These are phyloP conservation scores for Inga leiocalycina DNA, from an alignment of 306 rosid species.

Conservation along the genomic window DNA sequence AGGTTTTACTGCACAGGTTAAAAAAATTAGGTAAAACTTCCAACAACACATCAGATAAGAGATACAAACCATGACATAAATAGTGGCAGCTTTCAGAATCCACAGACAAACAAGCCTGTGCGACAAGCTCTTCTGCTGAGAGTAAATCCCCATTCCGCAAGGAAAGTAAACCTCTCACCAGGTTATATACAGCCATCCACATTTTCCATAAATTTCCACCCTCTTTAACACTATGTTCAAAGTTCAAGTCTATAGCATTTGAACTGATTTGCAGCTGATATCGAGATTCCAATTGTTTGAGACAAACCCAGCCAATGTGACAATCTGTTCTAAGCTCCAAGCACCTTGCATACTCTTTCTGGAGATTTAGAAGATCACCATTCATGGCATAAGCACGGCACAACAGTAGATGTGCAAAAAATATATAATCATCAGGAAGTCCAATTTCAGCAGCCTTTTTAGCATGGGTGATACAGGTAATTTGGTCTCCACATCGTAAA, in stretches of 20 bases:
- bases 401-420: slow-evolving; percentile 79
- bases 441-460: slow-evolving; percentile 59
- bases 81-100: slow-evolving; percentile 68
- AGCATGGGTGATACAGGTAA: slow-evolving; percentile 65
- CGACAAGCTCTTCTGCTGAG: slow-evolving; percentile 73
- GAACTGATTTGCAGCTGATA: slow-evolving; percentile 48
- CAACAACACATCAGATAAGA: slow-evolving; percentile 18
- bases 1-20: slow-evolving; percentile 1
- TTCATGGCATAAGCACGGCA: slow-evolving; percentile 75
- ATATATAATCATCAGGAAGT: slow-evolving; percentile 66
- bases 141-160: slow-evolving; percentile 58
- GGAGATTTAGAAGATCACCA: slow-evolving; percentile 57
- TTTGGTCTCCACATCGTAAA: slow-evolving; percentile 66
- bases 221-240: slow-evolving; percentile 51
- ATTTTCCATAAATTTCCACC: slow-evolving; percentile 44
- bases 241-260: slow-evolving; percentile 50
- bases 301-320: slow-evolving; percentile 86
- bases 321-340: slow-evolving; percentile 72
- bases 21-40: slow-evolving; percentile 11
- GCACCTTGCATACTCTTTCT: slow-evolving; percentile 62
- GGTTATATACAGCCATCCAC: slow-evolving; percentile 65
- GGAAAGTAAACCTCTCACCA: slow-evolving; percentile 65
- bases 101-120: slow-evolving; percentile 68
- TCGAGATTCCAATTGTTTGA: slow-evolving; percentile 67
- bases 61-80: slow-evolving; percentile 78